Evolutionary conservation across 2,329 filamentous ascomycete genomes (phyloP).

Genomic region (Fusarium cicatricum): DNA sequence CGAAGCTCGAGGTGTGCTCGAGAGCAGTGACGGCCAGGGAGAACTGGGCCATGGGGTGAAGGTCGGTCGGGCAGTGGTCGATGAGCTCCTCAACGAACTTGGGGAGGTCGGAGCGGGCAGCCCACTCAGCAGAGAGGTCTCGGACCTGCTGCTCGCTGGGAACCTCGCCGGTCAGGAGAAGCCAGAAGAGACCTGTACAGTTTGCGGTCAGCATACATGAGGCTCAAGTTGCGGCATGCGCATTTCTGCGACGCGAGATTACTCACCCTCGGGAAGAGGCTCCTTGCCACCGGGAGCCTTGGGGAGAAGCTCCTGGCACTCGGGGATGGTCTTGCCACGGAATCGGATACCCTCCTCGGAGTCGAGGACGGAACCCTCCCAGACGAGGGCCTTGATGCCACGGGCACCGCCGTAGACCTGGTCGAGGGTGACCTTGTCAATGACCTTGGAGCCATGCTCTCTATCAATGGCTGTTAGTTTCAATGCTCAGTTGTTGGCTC

Average conservation of each 20-base stretch:
- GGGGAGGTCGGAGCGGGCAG: constrained; percentile 94
- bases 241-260: neutral
- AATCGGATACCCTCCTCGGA: constrained; percentile 99
- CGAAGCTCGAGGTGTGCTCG: constrained; percentile 97
- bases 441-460: constrained; percentile 92
- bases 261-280: constrained; percentile 89
- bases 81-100: constrained; percentile 99
- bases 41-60: constrained; percentile 99
- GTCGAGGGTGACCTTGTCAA: constrained; percentile 98
- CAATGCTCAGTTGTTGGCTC: constrained; percentile 12
- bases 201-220: constrained; percentile 22
- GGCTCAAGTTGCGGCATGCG: neutral
- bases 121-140: constrained; percentile 98
- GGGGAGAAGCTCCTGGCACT: constrained; percentile 97
- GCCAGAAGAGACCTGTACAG: constrained; percentile 90
- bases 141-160: constrained; percentile 98
- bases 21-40: constrained; percentile 97
- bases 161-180: constrained; percentile 97
- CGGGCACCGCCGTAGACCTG: constrained; percentile 99
- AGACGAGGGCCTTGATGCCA: constrained; percentile 98
- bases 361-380: constrained; percentile 98
- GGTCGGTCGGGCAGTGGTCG: constrained; percentile 98
- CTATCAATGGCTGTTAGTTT: constrained; percentile 55
- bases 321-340: constrained; percentile 98
- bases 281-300: constrained; percentile 97